Evolutionary conservation across 176 grass and related monocot genomes (phyloP).

Genomic region (Oryza officinalis): DNA sequence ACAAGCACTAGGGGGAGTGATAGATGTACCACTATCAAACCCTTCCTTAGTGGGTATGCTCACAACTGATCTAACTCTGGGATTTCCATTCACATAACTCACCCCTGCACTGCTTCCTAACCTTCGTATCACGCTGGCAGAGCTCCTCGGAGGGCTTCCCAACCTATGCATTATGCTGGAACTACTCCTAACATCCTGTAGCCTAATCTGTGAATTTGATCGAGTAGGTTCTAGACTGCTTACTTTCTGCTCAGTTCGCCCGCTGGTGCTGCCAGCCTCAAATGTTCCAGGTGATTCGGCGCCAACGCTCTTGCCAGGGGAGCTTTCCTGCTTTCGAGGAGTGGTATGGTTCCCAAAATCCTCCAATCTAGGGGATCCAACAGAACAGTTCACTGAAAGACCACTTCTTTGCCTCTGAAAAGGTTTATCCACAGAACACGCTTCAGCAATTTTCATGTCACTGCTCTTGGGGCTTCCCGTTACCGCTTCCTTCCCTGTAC

Average conservation of each 20-base stretch:
- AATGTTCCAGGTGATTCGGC: slow-evolving; percentile 21
- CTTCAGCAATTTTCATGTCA: slow-evolving; percentile 29
- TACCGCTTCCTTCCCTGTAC: slow-evolving; percentile 26
- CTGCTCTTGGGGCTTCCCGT: slow-evolving; percentile 13
- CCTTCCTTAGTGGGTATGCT: slow-evolving; percentile 53
- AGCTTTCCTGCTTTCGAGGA: slow-evolving; percentile 29
- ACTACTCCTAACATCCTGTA: slow-evolving; percentile 32
- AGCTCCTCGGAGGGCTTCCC: slow-evolving; percentile 17
- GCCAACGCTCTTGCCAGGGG: background rate
- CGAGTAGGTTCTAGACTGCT: background rate
- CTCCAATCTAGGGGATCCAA: slow-evolving; percentile 33
- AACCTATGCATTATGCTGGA: slow-evolving; percentile 49
- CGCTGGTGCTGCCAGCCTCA: background rate
- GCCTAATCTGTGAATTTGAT: slow-evolving; percentile 8
- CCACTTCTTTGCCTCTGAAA: slow-evolving; percentile 38
- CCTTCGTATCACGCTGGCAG: slow-evolving; percentile 32
- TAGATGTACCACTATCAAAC: slow-evolving; percentile 35
- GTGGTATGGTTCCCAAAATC: background rate
- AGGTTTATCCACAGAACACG: background rate
- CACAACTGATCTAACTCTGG: slow-evolving; percentile 75
- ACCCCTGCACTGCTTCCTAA: slow-evolving; percentile 30
- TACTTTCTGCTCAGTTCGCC: slow-evolving; percentile 15
- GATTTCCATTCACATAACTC: slow-evolving; percentile 40
- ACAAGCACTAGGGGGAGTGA: background rate
- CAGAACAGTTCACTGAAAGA: slow-evolving; percentile 12